Percentiles rank a stretch among this genome's conserved stretches.
These are phyloP conservation scores for Tylopilus vinaceipallidus DNA, from an alignment of 768 basidiomycete species.

Conservation along the genomic window DNA sequence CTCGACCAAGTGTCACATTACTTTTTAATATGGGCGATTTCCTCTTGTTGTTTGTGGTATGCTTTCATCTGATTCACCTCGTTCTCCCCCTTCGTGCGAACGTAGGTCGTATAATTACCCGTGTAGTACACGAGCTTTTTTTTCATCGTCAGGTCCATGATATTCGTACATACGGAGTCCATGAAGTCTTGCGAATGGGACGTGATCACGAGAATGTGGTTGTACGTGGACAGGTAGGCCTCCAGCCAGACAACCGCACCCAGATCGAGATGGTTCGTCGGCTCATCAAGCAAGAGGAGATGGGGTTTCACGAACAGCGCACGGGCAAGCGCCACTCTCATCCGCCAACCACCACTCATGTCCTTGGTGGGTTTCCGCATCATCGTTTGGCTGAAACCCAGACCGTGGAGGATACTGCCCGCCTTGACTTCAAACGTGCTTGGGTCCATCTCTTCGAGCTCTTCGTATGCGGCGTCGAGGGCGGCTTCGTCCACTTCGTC, in stretches of 20 bases:
- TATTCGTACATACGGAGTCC: slow-evolving; percentile 96
- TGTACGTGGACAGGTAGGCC: slow-evolving; percentile 96
- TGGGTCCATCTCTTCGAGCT: slow-evolving; percentile 96
- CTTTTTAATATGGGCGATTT: slow-evolving; percentile 98
- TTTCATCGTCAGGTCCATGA: slow-evolving; percentile 92
- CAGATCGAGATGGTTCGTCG: slow-evolving; percentile 91
- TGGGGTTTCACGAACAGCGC: slow-evolving; percentile 97
- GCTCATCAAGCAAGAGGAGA: slow-evolving; percentile 89
- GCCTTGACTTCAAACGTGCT: slow-evolving; percentile 95
- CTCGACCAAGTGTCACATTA: slow-evolving; percentile 33
- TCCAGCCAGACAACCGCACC: slow-evolving; percentile 99
- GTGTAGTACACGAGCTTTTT: slow-evolving; percentile 94
- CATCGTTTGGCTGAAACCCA: slow-evolving; percentile 88
- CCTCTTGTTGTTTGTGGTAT: slow-evolving; percentile 97
- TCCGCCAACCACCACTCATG: slow-evolving; percentile 99
- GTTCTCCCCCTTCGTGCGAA: slow-evolving; percentile 94
- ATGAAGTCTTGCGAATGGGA: slow-evolving; percentile 99
- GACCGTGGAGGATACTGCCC: slow-evolving; percentile 93
- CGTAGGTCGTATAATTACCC: slow-evolving; percentile 97
- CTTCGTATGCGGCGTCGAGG: slow-evolving; percentile 89
- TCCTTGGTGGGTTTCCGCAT: slow-evolving; percentile 97
- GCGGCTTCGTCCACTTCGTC: slow-evolving; percentile 87
- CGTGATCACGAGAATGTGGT: slow-evolving; percentile 96
- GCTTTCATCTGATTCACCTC: slow-evolving; percentile 99
- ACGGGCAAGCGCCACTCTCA: slow-evolving; percentile 95